phyloP scores from a whole-genome alignment of 768 basidiomycete species.

The Pisolithus orientalis region DNA sequence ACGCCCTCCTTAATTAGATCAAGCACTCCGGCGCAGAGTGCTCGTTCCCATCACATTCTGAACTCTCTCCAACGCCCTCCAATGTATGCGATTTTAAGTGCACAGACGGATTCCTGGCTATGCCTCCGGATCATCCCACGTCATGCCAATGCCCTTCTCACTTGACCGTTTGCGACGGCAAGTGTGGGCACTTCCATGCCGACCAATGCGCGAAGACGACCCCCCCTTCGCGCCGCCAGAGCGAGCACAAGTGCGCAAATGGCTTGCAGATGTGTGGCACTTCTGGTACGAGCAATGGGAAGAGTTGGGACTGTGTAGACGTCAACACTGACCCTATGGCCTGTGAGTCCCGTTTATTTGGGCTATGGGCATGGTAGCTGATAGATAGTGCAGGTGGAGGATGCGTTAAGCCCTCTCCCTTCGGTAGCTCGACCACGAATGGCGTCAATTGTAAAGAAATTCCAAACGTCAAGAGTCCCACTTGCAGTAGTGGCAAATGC shows the following conservation, averaged over 20 bases:
- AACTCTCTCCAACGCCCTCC: constrained; percentile 9
- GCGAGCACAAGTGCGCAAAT: constrained; percentile 14
- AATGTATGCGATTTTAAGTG: constrained; percentile 27
- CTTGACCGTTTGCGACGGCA: constrained; percentile 24
- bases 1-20: constrained; percentile 13
- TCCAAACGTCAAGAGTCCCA: constrained; percentile 21
- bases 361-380: background rate
- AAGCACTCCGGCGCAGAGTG: constrained; percentile 19
- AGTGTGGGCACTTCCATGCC: constrained; percentile 20
- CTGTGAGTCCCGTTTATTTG: constrained; percentile 21
- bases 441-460: constrained; percentile 31
- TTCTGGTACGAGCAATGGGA: constrained; percentile 6
- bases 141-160: constrained; percentile 24
- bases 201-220: constrained; percentile 12
- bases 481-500: constrained; percentile 24
- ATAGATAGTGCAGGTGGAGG: constrained; percentile 26
- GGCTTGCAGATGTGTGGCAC: constrained; percentile 24
- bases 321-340: constrained; percentile 17
- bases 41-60: constrained; percentile 26
- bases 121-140: constrained; percentile 11
- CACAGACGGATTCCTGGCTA: constrained; percentile 20
- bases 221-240: constrained; percentile 14
- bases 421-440: constrained; percentile 4
- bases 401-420: constrained; percentile 21
- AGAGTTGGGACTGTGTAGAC: constrained; percentile 28